Conservation (phyloP, 2,329 filamentous ascomycete species). For the Pseudogymnoascus sp. region DNA sequence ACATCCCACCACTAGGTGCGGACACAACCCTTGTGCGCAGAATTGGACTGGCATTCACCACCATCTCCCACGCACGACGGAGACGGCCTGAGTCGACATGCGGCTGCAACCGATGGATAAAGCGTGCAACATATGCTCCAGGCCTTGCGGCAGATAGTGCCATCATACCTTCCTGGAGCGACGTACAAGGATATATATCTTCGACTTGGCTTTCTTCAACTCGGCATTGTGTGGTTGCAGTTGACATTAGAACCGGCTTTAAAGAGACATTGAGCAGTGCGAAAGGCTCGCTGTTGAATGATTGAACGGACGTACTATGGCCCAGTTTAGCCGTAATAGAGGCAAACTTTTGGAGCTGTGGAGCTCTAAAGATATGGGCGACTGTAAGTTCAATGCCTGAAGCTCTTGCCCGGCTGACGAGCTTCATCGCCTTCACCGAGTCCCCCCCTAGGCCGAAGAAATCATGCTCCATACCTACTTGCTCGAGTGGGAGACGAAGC, state of each 20-base stretch:
- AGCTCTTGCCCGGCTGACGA: constrained; percentile 34
- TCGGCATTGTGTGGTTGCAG: not conserved
- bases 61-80: constrained; percentile 23
- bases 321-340: not conserved
- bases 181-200: constrained; percentile 33
- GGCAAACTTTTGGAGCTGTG: not conserved
- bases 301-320: not conserved
- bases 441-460: constrained; percentile 32
- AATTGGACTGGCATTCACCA: constrained; percentile 22
- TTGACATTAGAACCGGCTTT: not conserved
- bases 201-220: constrained; percentile 18
- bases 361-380: not conserved
- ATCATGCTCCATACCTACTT: constrained; percentile 14
- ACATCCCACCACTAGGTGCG: not conserved
- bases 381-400: constrained; percentile 8
- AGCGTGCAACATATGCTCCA: constrained; percentile 31
- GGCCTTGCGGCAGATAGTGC: constrained; percentile 27
- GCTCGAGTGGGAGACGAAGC: constrained; percentile 14
- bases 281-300: not conserved
- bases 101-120: constrained; percentile 14
- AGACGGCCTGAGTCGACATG: constrained; percentile 20
- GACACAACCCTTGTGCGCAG: constrained; percentile 29
- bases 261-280: not conserved
- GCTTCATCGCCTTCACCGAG: constrained; percentile 33
- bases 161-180: constrained; percentile 33